phyloP scores from a whole-genome alignment of 2,329 filamentous ascomycete species.

The Xylaria sp. region DNA sequence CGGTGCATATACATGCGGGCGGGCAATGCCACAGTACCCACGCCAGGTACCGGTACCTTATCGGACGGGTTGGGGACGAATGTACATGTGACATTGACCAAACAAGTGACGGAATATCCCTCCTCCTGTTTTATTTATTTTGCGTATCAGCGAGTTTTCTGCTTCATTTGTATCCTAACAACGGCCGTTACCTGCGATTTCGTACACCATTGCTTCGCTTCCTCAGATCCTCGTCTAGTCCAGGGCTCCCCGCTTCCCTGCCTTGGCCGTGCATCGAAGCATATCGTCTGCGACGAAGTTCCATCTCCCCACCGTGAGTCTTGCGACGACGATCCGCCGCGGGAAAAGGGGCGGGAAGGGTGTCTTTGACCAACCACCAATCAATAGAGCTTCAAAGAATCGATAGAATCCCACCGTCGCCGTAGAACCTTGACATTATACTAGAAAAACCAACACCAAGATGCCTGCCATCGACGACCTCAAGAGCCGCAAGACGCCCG shows the following conservation, averaged over 20 bases:
- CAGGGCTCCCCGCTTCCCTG: background rate
- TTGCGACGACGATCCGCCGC: background rate
- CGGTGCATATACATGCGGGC: background rate
- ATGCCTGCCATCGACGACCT: slow-evolving; percentile 48
- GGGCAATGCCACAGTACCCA: background rate
- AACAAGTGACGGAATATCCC: slow-evolving; percentile 20
- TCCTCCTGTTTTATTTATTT: slow-evolving; percentile 13
- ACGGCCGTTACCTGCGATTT: background rate
- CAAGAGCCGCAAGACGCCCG: slow-evolving; percentile 57
- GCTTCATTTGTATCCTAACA: background rate
- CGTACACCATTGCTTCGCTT: background rate
- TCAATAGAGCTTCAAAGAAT: background rate
- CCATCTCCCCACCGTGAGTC: background rate
- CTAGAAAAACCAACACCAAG: slow-evolving; percentile 29
- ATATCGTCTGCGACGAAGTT: too few species aligned
- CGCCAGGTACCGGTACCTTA: background rate
- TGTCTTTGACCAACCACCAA: too few species aligned
- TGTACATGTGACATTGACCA: slow-evolving; percentile 4
- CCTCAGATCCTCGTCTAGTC: background rate
- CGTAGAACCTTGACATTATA: background rate
- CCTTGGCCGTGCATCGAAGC: background rate
- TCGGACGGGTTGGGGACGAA: too few species aligned
- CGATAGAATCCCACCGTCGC: background rate
- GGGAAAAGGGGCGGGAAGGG: background rate
- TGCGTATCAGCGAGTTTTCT: background rate